Base-by-base conservation (phyloP, 2,329 filamentous ascomycete species). In the Dactylellina drechsleri region DNA sequence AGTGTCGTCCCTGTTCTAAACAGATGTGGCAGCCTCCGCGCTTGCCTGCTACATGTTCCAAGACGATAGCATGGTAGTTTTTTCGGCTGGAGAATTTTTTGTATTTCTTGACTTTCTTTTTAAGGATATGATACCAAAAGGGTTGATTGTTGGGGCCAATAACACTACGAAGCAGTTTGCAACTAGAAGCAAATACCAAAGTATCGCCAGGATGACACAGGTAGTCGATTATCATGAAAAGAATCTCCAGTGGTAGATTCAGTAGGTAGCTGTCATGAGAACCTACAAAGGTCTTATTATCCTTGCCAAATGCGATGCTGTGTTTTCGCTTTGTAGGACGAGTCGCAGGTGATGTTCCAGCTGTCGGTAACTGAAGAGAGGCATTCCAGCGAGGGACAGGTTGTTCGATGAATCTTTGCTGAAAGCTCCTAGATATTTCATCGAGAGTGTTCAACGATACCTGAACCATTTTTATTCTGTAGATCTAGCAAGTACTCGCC, bases 1-100 rank as follows among this genome's bases (percentile, higher is more conserved):
- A 73, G 13, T 56, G 26, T 15, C 36, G 47, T 6, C 60, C 47
- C 28, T 60, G 68, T 3, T 36, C 18, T 5, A 73, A 28, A 7
- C 68, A 73, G 7, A 26, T 16, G 13, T 73, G 68, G 41, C 68
- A 73, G 6, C 60, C 68, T 20, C 47, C 60, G 4, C 50, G 26
- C 10, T 50, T 73, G 4, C 60, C 60, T 1, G 45, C 36, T 4
- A 66, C 6, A 50, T 73, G 49, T 3, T 62, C 28, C 4, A 67
- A 18, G 4, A 58, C 58, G 2, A 64, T 31, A 5, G 1, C 12
- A 18, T 67, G 43, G 20, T 74, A 74, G n/a, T 64, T 45, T 0
- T 15, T 58, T 36, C 43, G 15, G 4, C 3, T 4, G n/a, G 45
- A 53, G 41, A 67, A 74, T n/a, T 49, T 52, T 20, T 59, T 50